Evolutionary conservation across 805 yeast species (phyloP), one percentile per base, ranked within the genome.

Genomic region (Brettanomyces anomalus): DNA sequence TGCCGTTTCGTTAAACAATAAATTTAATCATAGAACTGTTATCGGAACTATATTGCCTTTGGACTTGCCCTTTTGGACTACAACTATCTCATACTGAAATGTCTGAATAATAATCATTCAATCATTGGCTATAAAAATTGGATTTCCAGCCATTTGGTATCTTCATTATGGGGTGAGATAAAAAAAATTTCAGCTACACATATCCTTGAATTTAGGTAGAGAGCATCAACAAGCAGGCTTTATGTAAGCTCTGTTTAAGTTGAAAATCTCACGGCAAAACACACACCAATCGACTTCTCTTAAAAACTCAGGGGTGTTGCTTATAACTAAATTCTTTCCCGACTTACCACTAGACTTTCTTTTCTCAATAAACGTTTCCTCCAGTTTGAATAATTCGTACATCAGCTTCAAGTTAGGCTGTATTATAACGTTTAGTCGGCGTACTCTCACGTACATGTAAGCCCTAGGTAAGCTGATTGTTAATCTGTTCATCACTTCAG

Each of bases 381-480:
- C 83, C 79, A 79, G 76, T 58, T 80, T 81, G 60, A 86, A 77
- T 47, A 90, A 67, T 56, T 89, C 97, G 60, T 87, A 90, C 87
- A 88, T 84, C 57, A 90, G 81, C 58, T 90, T 76, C 57, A 90
- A 67, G 58, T 88, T 90, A 13, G 97, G 97, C 61, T 90, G 97
- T 49, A 90, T 90, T 28, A 90, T 86, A 45, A 90, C 89, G 60
- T 90, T 90, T 54, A 90, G 71, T 42, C 97, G 68, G 41, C 96
- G 69, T 3, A 87, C 96, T 35, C 97, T 70, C n/a, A 88, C 96
- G 62, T 71, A 87, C 36, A 89, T 62, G 55, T 89, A 90, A 0
- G 97, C 96, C 28, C 80, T 68, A 2, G 93, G 79, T 24, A 90
- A 64, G 36, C 77, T 75, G 42, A 86, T 65, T 14, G 74, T 64